phyloP scores from a whole-genome alignment of 2,329 filamentous ascomycete species.

The Teratosphaeria nubilosa region DNA sequence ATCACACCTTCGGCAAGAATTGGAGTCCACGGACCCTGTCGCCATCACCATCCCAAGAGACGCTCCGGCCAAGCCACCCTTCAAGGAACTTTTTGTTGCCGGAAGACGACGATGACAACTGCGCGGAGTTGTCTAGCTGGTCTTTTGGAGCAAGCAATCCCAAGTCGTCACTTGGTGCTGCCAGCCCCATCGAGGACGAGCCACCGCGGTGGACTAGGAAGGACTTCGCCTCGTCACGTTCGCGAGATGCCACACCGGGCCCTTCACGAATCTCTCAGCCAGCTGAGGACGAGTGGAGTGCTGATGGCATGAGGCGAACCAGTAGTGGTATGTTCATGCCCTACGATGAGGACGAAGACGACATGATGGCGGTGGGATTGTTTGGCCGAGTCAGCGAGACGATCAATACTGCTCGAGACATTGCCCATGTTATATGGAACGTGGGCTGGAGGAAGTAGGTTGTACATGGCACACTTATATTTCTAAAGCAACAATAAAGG shows the following conservation, averaged over 20 bases:
- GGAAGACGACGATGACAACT: conserved; percentile 12
- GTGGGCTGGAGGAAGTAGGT: conserved; percentile 50
- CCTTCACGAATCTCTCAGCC: conserved; percentile 1
- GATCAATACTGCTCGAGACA: conserved; percentile 54
- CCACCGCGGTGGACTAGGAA: conserved; percentile 21
- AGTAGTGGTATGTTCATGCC: conserved; percentile 88
- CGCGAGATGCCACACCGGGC: conserved; percentile 9
- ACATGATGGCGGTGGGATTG: conserved; percentile 46
- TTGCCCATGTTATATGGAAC: conserved; percentile 56
- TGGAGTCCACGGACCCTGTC: conserved; percentile 37
- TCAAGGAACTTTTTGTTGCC: conserved; percentile 55
- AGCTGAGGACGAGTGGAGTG: neutral
- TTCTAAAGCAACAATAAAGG: neutral
- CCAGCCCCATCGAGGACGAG: conserved; percentile 37
- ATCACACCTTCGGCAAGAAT: conserved; percentile 35
- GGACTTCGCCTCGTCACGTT: conserved; percentile 9
- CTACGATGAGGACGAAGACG: conserved; percentile 59
- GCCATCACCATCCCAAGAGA: conserved; percentile 74
- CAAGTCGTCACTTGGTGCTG: conserved; percentile 22
- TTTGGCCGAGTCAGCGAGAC: conserved; percentile 75
- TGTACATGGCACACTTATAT: neutral
- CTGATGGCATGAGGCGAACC: conserved; percentile 53
- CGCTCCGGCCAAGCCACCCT: conserved; percentile 59
- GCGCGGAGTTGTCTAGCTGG: conserved; percentile 13
- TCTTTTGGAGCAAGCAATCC: conserved; percentile 25